Percentiles rank a stretch among this genome's conserved stretches.
These are phyloP conservation scores for Diphasiastrum complanatum DNA, from an alignment of 83 land plant species.

Conservation along the genomic window DNA sequence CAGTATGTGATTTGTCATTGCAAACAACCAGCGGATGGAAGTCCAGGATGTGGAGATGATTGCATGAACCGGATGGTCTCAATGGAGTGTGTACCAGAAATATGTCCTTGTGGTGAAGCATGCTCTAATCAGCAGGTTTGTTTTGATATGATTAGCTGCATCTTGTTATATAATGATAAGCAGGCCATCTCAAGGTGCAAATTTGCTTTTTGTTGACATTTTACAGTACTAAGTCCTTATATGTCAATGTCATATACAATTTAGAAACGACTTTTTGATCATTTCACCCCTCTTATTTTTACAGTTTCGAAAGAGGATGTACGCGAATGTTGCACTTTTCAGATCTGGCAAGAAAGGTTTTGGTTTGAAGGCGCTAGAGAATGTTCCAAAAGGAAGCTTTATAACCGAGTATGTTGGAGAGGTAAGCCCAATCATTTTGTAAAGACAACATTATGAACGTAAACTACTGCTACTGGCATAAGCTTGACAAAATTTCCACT, in stretches of 20 bases:
- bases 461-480: background rate
- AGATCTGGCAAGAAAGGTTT: conserved; percentile 85
- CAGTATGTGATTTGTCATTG: conserved; percentile 2
- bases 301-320: conserved; percentile 22
- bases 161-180: no score
- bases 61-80: conserved; percentile 1
- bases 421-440: conserved; percentile 41
- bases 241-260: background rate
- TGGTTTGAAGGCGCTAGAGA: conserved; percentile 57
- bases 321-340: conserved; percentile 47
- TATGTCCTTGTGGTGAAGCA: background rate
- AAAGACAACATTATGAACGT: background rate
- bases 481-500: background rate
- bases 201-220: background rate
- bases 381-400: conserved; percentile 55
- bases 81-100: conserved; percentile 2
- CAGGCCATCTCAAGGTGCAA: no score
- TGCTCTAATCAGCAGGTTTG: conserved; percentile 7
- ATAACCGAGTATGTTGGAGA: conserved; percentile 97
- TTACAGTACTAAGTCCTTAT: background rate
- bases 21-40: conserved; percentile 3
- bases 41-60: conserved; percentile 8
- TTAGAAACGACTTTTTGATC: background rate
- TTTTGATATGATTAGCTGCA: no score
- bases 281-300: background rate